These are phyloP conservation scores for Rhizopus delemar DNA, from an alignment of 371 early-diverging fungal species.

Conservation along the genomic window DNA sequence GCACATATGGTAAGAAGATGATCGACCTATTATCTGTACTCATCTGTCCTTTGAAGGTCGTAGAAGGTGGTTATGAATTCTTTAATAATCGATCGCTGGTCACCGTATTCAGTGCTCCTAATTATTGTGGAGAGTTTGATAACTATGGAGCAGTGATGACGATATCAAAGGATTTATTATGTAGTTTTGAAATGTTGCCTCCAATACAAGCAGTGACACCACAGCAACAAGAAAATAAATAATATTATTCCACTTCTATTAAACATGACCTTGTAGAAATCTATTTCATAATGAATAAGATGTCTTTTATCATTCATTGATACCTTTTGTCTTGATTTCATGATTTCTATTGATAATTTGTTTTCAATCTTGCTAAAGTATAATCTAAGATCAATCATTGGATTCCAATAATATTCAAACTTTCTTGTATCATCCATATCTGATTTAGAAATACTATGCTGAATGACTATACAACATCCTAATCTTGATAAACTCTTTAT, in stretches of 20 bases:
- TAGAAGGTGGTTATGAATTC: constrained; percentile 99
- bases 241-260: constrained; percentile 12
- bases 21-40: background rate
- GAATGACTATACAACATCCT: background rate
- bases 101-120: constrained; percentile 97
- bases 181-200: constrained; percentile 72
- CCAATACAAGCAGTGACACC: constrained; percentile 14
- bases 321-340: background rate
- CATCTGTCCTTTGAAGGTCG: constrained; percentile 55
- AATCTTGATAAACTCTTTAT: background rate
- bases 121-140: constrained; percentile 98
- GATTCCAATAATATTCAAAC: background rate
- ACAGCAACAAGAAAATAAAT: constrained; percentile 14
- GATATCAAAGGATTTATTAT: constrained; percentile 85
- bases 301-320: background rate
- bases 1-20: constrained; percentile 78
- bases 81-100: constrained; percentile 93
- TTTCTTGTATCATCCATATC: background rate
- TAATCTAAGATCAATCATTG: background rate
- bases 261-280: background rate
- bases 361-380: background rate
- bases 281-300: background rate
- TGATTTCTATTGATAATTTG: background rate
- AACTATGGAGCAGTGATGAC: constrained; percentile 94
- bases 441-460: background rate